These are phyloP conservation scores for Claviceps sp. DNA, from an alignment of 2,329 filamentous ascomycete genomes.

Conservation along the genomic window DNA sequence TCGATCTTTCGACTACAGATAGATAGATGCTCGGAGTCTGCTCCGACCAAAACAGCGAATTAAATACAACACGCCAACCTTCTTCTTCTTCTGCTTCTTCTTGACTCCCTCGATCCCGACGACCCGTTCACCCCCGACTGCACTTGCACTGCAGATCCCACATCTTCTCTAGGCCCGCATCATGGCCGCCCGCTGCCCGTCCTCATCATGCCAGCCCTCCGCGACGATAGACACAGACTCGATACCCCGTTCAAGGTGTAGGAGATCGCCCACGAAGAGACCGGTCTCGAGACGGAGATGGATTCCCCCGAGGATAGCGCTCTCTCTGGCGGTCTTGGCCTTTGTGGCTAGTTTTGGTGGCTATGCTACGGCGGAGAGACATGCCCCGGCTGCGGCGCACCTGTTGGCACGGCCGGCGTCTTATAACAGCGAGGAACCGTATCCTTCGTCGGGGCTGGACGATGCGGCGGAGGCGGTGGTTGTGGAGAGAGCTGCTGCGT, in stretches of 20 bases:
- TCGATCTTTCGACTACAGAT: neutral
- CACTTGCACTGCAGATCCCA: neutral
- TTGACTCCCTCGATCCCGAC: no score
- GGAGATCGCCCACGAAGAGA: neutral
- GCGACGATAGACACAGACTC: neutral
- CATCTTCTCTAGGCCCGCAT: neutral
- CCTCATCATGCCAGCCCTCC: no score
- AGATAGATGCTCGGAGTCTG: neutral
- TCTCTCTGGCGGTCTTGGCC: conserved; percentile 1
- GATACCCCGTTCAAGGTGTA: neutral
- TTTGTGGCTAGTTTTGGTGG: neutral
- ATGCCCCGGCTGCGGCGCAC: neutral
- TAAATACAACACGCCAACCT: neutral
- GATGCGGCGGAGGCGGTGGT: neutral
- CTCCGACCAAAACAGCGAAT: neutral
- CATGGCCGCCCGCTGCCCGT: neutral
- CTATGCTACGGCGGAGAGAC: neutral
- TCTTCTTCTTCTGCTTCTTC: neutral
- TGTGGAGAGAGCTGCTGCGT: no score
- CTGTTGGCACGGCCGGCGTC: neutral
- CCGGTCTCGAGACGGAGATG: neutral
- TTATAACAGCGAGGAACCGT: neutral
- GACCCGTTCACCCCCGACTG: no score
- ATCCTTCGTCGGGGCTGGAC: neutral
- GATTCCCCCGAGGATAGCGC: neutral